phyloP scores from a whole-genome alignment of 163 green algal genomes.

The Chlamydomonas reinhardtii region DNA sequence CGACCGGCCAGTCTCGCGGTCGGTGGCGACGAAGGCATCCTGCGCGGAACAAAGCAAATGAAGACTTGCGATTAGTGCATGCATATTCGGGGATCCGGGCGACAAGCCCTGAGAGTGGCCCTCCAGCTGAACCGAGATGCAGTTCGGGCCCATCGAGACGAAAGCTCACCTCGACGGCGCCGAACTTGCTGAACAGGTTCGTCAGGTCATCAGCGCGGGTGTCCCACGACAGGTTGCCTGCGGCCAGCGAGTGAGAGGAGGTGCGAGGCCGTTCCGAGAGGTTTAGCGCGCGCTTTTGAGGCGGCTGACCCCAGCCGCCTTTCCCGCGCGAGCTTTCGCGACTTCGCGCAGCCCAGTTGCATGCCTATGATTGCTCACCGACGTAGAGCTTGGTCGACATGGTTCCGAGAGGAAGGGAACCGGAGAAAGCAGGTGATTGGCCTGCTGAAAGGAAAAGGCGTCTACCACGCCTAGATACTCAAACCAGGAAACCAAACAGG shows the following conservation, averaged over 20 bases:
- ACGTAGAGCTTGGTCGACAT: slow-evolving; percentile 51
- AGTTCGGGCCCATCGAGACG: slow-evolving; percentile 5
- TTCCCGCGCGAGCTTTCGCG: background rate
- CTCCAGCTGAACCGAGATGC: background rate
- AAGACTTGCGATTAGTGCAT: background rate
- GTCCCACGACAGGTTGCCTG: slow-evolving; percentile 55
- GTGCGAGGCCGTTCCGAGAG: background rate
- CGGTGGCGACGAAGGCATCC: slow-evolving; percentile 53
- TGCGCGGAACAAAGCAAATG: background rate
- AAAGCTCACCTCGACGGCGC: slow-evolving; percentile 26
- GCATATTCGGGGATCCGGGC: background rate
- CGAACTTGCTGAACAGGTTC: slow-evolving; percentile 54
- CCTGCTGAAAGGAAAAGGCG: no score
- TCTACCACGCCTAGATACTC: no score
- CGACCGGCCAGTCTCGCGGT: slow-evolving; percentile 66
- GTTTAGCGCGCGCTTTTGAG: background rate
- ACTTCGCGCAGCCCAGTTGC: no score
- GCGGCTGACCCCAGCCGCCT: slow-evolving; percentile 11
- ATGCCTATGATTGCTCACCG: background rate
- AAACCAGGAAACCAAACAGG: no score
- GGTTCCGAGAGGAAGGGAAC: background rate
- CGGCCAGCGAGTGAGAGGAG: background rate
- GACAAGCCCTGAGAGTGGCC: background rate
- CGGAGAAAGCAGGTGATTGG: no score
- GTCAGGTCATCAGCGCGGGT: slow-evolving; percentile 47